phyloP scores from a whole-genome alignment of 129 eudicot species.

The Apium graveolens region DNA sequence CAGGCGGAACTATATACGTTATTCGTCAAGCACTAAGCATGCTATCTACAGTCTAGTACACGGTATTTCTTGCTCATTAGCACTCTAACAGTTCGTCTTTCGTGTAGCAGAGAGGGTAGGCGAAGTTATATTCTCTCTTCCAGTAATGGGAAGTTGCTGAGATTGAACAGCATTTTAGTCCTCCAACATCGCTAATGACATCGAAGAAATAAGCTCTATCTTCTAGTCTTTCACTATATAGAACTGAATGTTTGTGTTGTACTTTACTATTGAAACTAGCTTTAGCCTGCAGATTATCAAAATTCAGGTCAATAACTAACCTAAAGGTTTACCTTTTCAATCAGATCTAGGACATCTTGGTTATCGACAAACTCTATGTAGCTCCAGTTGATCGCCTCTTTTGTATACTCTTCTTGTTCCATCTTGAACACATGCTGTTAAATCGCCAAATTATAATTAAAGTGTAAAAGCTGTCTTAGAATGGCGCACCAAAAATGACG shows the following conservation, averaged over 20 bases:
- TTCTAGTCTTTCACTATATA: neutral
- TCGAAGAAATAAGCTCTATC: neutral
- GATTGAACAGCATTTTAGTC: neutral
- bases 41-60: neutral
- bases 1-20: neutral
- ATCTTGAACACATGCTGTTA: slow-evolving; percentile 91
- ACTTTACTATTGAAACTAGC: neutral
- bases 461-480: slow-evolving; percentile 1
- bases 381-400: slow-evolving; percentile 96
- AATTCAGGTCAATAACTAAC: neutral
- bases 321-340: slow-evolving; percentile 67
- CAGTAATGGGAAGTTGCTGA: neutral
- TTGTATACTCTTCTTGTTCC: slow-evolving; percentile 94
- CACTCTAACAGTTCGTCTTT: neutral
- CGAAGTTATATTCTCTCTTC: neutral
- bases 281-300: neutral
- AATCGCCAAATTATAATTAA: slow-evolving; percentile 14
- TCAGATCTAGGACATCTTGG: slow-evolving; percentile 92
- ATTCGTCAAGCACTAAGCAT: neutral
- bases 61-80: neutral
- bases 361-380: slow-evolving; percentile 97
- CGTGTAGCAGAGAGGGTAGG: neutral
- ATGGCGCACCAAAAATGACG: slow-evolving; percentile 16
- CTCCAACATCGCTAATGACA: neutral
- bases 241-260: neutral